phyloP scores from a whole-genome alignment of 2,329 filamentous ascomycete genomes.

The Xylaria sp. region DNA sequence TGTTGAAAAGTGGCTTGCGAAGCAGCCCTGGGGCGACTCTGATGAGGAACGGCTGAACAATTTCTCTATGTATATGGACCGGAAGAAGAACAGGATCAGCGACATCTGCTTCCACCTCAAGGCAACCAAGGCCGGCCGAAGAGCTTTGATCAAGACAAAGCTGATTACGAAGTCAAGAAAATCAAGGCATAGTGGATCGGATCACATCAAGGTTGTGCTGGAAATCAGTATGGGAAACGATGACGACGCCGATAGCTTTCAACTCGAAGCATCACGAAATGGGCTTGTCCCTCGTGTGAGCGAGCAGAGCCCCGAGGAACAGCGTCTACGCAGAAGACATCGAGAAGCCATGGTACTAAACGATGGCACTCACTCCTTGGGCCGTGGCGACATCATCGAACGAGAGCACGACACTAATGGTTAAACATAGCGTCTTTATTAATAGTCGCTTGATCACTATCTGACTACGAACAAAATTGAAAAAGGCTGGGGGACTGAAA shows the following conservation, averaged over 20 bases:
- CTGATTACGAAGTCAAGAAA: slow-evolving; percentile 43
- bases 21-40: slow-evolving; percentile 68
- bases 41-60: slow-evolving; percentile 54
- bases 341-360: slow-evolving; percentile 90
- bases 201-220: slow-evolving; percentile 40
- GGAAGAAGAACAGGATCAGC: slow-evolving; percentile 55
- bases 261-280: slow-evolving; percentile 35
- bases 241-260: slow-evolving; percentile 31
- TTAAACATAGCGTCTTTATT: slow-evolving; percentile 27
- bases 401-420: slow-evolving; percentile 49
- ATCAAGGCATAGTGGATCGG: slow-evolving; percentile 29
- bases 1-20: slow-evolving; percentile 73
- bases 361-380: slow-evolving; percentile 77
- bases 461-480: background rate
- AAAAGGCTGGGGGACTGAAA: background rate
- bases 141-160: slow-evolving; percentile 53
- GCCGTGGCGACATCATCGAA: slow-evolving; percentile 78
- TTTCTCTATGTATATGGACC: slow-evolving; percentile 55
- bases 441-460: background rate
- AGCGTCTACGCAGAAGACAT: slow-evolving; percentile 72
- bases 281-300: slow-evolving; percentile 43
- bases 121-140: slow-evolving; percentile 53
- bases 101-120: slow-evolving; percentile 55
- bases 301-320: slow-evolving; percentile 66
- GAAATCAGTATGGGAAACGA: slow-evolving; percentile 40